phyloP scores from a whole-genome alignment of 805 yeast genomes.

The Barnettozyma vustinii region DNA sequence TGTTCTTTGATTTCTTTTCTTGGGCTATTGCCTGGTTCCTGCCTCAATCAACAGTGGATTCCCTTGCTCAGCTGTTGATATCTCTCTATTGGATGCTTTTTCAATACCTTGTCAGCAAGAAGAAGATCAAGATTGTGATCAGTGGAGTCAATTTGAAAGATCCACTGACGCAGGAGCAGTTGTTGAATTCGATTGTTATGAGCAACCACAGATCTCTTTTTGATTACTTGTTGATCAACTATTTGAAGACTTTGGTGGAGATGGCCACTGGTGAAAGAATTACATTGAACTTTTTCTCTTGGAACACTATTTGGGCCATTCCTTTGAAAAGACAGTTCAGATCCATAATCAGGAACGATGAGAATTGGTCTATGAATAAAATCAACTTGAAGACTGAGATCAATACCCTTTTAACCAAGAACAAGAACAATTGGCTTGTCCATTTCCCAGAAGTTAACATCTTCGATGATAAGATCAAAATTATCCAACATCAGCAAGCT shows the following conservation, averaged over 20 bases:
- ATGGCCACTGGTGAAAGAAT: constrained; percentile 16
- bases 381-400: constrained; percentile 31
- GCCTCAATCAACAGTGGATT: constrained; percentile 4
- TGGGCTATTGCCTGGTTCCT: constrained; percentile 1
- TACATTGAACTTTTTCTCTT: constrained; percentile 52
- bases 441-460: constrained; percentile 85
- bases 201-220: constrained; percentile 65
- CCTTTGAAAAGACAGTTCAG: constrained; percentile 48
- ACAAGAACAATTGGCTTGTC: constrained; percentile 53
- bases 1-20: neutral
- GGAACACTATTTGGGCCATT: constrained; percentile 61
- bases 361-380: constrained; percentile 49
- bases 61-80: neutral
- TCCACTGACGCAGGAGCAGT: constrained; percentile 13
- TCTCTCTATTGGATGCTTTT: constrained; percentile 4
- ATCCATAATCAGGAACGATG: constrained; percentile 53
- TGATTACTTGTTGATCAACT: constrained; percentile 55
- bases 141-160: constrained; percentile 23
- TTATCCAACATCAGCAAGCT: constrained; percentile 47
- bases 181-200: constrained; percentile 31
- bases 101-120: constrained; percentile 19
- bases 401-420: constrained; percentile 31
- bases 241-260: constrained; percentile 26
- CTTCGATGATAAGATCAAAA: constrained; percentile 42
- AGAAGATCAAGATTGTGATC: constrained; percentile 23